These are phyloP conservation scores for Parvularia atlantis DNA, from an alignment of 78 protist genomes.

Conservation along the genomic window DNA sequence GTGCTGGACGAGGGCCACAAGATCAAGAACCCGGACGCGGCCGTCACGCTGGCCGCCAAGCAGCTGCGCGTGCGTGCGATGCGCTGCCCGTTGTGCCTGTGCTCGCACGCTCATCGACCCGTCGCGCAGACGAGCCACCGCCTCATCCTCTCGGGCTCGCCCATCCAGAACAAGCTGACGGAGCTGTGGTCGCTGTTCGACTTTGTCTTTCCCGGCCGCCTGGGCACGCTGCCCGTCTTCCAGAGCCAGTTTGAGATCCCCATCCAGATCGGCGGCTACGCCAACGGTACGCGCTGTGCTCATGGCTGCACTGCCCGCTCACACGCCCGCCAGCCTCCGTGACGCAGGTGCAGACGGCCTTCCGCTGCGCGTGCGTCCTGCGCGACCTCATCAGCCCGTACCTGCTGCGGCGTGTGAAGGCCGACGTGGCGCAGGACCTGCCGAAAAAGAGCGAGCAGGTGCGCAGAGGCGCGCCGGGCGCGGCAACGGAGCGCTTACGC, in stretches of 20 bases:
- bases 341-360: slow-evolving; percentile 64
- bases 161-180: slow-evolving; percentile 87
- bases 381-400: slow-evolving; percentile 79
- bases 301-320: no score
- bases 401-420: slow-evolving; percentile 80
- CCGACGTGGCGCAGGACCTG: slow-evolving; percentile 55
- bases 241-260: slow-evolving; percentile 64
- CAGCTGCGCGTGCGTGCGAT: slow-evolving; percentile 5
- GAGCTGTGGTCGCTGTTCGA: slow-evolving; percentile 99
- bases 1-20: slow-evolving; percentile 96
- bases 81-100: no score
- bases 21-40: slow-evolving; percentile 88
- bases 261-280: slow-evolving; percentile 70
- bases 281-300: slow-evolving; percentile 37
- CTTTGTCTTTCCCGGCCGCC: slow-evolving; percentile 89
- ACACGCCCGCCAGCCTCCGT: background rate
- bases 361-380: slow-evolving; percentile 68
- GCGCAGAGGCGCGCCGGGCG: background rate
- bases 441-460: slow-evolving; percentile 80
- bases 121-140: slow-evolving; percentile 58
- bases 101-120: background rate
- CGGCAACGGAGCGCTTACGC: background rate
- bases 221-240: slow-evolving; percentile 67
- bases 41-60: slow-evolving; percentile 73
- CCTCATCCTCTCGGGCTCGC: slow-evolving; percentile 88